Evolutionary conservation across 176 grass and related monocot genomes (phyloP).

Genomic region (Thinopyrum elongatum): DNA sequence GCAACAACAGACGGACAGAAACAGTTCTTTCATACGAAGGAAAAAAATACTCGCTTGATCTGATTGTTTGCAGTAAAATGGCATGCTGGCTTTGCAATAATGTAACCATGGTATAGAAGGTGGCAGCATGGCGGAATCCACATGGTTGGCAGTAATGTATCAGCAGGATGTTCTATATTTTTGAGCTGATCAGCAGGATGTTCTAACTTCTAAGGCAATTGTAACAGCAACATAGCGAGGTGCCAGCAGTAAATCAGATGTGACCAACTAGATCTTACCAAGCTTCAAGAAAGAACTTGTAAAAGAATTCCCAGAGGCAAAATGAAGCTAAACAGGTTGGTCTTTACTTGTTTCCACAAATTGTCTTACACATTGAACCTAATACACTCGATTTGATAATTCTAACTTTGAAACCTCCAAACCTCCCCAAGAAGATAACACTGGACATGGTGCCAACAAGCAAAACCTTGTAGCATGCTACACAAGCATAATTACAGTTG

Average conservation of each 20-base stretch:
- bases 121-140: background rate
- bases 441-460: background rate
- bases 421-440: background rate
- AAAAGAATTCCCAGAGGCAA: background rate
- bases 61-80: background rate
- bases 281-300: background rate
- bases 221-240: background rate
- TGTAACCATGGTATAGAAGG: background rate
- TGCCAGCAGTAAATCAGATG: background rate
- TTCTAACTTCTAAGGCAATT: background rate
- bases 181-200: background rate
- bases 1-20: background rate
- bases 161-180: background rate
- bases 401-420: background rate
- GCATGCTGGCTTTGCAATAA: background rate
- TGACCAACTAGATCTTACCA: background rate
- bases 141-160: background rate
- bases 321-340: background rate
- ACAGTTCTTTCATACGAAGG: background rate
- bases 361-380: background rate
- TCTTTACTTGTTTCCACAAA: background rate
- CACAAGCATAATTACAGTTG: background rate
- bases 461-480: background rate
- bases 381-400: background rate
- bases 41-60: background rate